Base-by-base conservation (phyloP, 2,329 filamentous ascomycete genomes). In the Coniochaeta ligniaria region DNA sequence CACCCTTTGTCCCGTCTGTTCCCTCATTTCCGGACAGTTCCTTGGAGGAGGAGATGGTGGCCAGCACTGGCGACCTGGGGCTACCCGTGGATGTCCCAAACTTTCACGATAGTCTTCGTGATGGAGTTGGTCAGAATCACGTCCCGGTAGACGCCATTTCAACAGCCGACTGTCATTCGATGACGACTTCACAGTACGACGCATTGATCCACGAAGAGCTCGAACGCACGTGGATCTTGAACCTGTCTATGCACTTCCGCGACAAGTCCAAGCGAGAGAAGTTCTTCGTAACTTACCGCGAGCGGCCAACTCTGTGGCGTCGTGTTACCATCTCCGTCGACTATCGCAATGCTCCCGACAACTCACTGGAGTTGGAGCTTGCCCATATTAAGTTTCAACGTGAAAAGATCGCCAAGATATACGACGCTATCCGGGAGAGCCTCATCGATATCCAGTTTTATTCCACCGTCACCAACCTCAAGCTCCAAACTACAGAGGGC, bases 201-300 rank as follows among this genome's bases (percentile, higher is more conserved):
- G 77, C 80, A 59, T 79, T 85, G 67, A 83, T 96, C 65, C 85
- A 89, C 65, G 85, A 90, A 64, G 94, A 98, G 73, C 82, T 97
- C 60, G 92, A 97, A 69, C 84, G 82, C 63, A 88, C 84, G 69
- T 99, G 95, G 95, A 98, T 99, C 62, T 80, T 99, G 66, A 99
- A 99, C 70, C 82, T 98, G 62, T 97, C 92, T 75, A 97, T 99
- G 95, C 92, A 96, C 73, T 99, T 97, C 73, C 86, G 93, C 62
- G 95, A 99, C 75, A 88, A 89, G 68, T 96, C 93, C 14, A 90
- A 91, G 67, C 85, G 94, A 50, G 95, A 99, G 74, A 99, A 99
- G 73, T 98, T 98, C 78, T 99, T 98, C 73, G 88, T 99, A 64
- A 98, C 95, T 0, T 99, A 91, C 72, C 91, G 92, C 56, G 89